Base-by-base conservation (phyloP, 257 asterid species). In the Anisodus tanguticus region DNA sequence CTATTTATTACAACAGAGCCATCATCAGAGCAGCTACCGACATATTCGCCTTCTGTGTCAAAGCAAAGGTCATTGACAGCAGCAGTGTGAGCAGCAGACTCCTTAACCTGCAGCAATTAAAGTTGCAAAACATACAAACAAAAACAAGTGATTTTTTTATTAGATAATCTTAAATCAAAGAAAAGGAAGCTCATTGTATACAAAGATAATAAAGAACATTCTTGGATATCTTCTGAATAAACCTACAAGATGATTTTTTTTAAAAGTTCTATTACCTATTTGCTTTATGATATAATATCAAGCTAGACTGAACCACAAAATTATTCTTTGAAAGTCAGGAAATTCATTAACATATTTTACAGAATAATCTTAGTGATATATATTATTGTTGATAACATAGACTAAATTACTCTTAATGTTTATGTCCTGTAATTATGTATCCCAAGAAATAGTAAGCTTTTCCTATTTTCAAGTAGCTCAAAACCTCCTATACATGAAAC, bases 1-100 rank as follows among this genome's bases (percentile, higher is more conserved):
- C 98, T 92, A 88, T 88, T 94, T 87, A 97, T 95, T 83, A 93
- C 92, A 88, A 97, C 98, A 88, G 97, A 93, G 83, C 98, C 98
- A 89, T 97, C 98, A 88, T 95, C 99, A 68, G 99, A 95, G 94
- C 99, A 97, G 94, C 99, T 97, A 85, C 97, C 99, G 81, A 97
- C 88, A 87, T 88, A 97, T 95, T 97, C 99, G 60, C 99, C 99
- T 87, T 97, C 99, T 68, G 89, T 72, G 79, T 97, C 99, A 85
- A 97, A 95, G 94, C 93, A 91, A 82, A 97, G 95, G 90, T 95
- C 98, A 88, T 95, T 95, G 85, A 97, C 98, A 22, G 96, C 93
- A 91, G 95, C 97, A 72, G 97, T 89, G 83, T 97, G 99, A 84
- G 95, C 91, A 76, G 89, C 85, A 89, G 92, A 97, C 89, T 94